These are phyloP conservation scores for Cenchrus americanus DNA, from an alignment of 176 grass and related monocot species.

Conservation along the genomic window DNA sequence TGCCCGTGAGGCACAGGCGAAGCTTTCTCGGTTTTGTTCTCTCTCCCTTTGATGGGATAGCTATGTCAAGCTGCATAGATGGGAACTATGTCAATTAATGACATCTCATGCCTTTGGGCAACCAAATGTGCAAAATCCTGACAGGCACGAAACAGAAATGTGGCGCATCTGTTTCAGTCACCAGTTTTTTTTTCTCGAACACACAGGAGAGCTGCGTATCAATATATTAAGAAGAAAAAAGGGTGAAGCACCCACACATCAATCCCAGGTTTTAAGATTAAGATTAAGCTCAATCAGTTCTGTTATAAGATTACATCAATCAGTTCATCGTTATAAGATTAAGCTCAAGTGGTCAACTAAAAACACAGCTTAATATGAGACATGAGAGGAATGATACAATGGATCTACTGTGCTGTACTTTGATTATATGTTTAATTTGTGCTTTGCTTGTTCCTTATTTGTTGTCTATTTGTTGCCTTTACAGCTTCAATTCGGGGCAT, in stretches of 20 bases:
- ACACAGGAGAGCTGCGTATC: too few relatives aligned
- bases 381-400: neutral
- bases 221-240: too few relatives aligned
- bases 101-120: neutral
- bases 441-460: neutral
- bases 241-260: too few relatives aligned
- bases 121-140: neutral
- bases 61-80: neutral
- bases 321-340: neutral
- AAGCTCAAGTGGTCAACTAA: neutral
- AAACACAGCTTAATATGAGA: neutral
- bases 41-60: neutral
- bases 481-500: constrained; percentile 63
- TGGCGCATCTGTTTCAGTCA: neutral
- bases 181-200: neutral
- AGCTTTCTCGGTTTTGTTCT: neutral
- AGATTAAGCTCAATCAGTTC: too few relatives aligned
- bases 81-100: neutral
- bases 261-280: too few relatives aligned
- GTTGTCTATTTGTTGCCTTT: constrained; percentile 22
- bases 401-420: neutral
- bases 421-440: neutral
- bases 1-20: neutral
- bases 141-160: neutral
- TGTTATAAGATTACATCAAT: neutral